phyloP scores from a whole-genome alignment of 306 rosid genomes.

The Cyclanthera cordifolia region DNA sequence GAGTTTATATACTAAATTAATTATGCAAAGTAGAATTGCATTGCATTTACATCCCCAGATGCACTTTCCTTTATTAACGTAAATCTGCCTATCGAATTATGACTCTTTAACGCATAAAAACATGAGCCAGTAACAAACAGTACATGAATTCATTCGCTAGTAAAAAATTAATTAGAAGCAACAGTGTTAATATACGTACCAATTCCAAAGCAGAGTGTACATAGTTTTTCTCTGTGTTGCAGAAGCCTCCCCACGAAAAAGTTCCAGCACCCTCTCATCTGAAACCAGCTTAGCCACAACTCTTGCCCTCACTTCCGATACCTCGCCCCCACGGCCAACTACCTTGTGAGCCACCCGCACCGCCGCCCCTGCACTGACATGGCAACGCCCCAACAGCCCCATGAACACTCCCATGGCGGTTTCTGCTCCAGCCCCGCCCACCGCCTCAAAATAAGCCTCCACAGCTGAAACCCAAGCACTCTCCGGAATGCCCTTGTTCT shows the following conservation, averaged over 20 bases:
- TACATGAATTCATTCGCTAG: not conserved
- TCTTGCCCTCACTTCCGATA: constrained; percentile 54
- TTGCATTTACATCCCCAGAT: not conserved
- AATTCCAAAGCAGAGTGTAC: constrained; percentile 87
- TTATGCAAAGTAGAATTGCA: not conserved
- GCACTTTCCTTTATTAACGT: not conserved
- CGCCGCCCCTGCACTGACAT: constrained; percentile 70
- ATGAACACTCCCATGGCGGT: constrained; percentile 77
- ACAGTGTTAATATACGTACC: constrained; percentile 26
- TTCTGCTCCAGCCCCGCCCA: constrained; percentile 81
- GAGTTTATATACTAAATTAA: no score
- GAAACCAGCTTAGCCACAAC: constrained; percentile 81
- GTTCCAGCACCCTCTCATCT: constrained; percentile 72
- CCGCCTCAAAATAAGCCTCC: constrained; percentile 62
- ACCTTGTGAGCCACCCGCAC: constrained; percentile 67
- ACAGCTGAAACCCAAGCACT: constrained; percentile 81
- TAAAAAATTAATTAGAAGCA: not conserved
- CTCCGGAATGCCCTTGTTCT: constrained; percentile 65
- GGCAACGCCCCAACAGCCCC: constrained; percentile 78
- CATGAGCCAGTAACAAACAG: not conserved
- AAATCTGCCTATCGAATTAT: not conserved
- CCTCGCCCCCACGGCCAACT: constrained; percentile 39
- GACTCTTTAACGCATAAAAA: not conserved
- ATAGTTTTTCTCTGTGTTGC: constrained; percentile 60
- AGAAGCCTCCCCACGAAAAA: constrained; percentile 45